A percentile compares a stretch with the other conserved stretches of the same genome.
These are phyloP conservation scores for Aureococcus anophagefferens DNA, from an alignment of 108 stramenopile genomes.

Conservation along the genomic window DNA sequence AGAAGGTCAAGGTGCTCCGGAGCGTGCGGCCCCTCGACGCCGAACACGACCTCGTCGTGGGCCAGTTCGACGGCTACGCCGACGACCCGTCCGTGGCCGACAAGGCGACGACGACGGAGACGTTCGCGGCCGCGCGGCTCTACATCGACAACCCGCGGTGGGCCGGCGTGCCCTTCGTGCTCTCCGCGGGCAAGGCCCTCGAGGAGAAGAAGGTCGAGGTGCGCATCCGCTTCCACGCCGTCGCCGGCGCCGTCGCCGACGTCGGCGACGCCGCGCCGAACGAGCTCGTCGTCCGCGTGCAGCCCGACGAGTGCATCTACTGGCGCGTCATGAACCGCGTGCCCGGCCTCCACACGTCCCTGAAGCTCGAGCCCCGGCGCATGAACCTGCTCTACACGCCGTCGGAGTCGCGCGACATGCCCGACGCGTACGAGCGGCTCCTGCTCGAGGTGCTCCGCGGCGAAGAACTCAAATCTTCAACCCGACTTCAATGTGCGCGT, in stretches of 20 bases:
- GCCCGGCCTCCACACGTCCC: constrained; percentile 28
- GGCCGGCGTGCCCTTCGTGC: constrained; percentile 91
- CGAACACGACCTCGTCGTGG: constrained; percentile 69
- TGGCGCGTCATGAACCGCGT: constrained; percentile 44
- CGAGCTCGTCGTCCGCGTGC: constrained; percentile 86
- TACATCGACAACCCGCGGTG: constrained; percentile 86
- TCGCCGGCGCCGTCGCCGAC: constrained; percentile 53
- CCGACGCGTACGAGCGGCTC: constrained; percentile 93
- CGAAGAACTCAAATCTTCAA: constrained; percentile 74
- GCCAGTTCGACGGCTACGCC: constrained; percentile 85
- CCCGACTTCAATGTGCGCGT: too few species aligned
- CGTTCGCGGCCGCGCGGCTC: constrained; percentile 72
- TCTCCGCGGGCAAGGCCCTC: constrained; percentile 93
- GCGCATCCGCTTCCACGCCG: constrained; percentile 84
- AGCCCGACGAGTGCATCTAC: constrained; percentile 84
- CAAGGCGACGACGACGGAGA: constrained; percentile 76
- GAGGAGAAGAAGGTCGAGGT: constrained; percentile 92
- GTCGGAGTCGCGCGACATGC: constrained; percentile 37
- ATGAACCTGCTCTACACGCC: constrained; percentile 44
- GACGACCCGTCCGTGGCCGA: constrained; percentile 77
- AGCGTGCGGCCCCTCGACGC: constrained; percentile 57
- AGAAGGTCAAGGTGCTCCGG: constrained; percentile 82
- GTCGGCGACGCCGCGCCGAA: constrained; percentile 69
- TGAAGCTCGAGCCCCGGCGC: constrained; percentile 14
- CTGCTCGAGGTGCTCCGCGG: constrained; percentile 84